phyloP scores from a whole-genome alignment of 129 eudicot genomes.

The Heracleum sosnowskyi region DNA sequence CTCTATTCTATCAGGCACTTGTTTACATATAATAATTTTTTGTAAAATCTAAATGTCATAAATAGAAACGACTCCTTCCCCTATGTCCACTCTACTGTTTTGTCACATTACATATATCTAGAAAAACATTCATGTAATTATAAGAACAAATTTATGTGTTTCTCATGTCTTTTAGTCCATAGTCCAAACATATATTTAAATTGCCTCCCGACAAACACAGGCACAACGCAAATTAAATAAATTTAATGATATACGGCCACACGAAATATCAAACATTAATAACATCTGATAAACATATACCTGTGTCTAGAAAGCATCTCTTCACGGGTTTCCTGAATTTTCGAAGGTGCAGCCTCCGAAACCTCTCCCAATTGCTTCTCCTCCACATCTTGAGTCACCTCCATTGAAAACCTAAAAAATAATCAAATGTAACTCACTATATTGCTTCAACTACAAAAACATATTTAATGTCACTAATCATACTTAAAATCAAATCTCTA shows the following conservation, averaged over 20 bases:
- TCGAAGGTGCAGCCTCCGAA: slow-evolving; percentile 18
- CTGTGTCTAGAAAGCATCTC: slow-evolving; percentile 96
- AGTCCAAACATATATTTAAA: no score
- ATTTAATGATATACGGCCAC: neutral
- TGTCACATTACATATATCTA: neutral
- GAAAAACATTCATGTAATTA: neutral
- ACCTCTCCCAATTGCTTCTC: slow-evolving; percentile 33
- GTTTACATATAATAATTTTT: neutral
- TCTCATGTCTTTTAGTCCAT: no score
- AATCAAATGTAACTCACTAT: neutral
- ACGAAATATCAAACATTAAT: neutral
- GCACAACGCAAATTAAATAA: neutral
- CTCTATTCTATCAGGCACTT: neutral
- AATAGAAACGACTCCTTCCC: neutral
- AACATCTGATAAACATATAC: slow-evolving; percentile 19
- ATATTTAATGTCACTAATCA: neutral
- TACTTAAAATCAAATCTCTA: neutral
- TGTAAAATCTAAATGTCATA: neutral
- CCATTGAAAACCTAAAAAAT: slow-evolving; percentile 29
- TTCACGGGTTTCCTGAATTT: slow-evolving; percentile 64
- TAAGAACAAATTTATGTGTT: no score
- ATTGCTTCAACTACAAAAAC: neutral
- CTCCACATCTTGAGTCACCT: slow-evolving; percentile 33
- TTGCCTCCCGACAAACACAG: neutral
- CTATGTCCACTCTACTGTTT: neutral